Evolutionary conservation across 768 basidiomycete species (phyloP).

Genomic region (Mycena capillaripes): DNA sequence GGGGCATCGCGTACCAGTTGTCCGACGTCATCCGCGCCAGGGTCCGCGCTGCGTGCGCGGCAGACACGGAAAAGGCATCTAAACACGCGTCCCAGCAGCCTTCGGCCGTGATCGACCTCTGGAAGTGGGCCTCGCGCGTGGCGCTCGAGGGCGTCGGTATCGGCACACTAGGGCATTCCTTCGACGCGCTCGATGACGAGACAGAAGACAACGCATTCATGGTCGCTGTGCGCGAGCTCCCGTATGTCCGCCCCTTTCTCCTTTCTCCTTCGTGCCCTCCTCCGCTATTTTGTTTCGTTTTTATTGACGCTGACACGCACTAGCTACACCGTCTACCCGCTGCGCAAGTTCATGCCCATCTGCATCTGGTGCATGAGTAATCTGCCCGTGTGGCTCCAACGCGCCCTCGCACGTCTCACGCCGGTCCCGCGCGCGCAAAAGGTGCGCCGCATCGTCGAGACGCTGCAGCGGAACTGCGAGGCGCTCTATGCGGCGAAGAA

Average conservation of each 20-base stretch:
- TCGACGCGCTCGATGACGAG: slow-evolving; percentile 12
- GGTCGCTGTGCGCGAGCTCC: slow-evolving; percentile 17
- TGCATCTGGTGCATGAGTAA: slow-evolving; percentile 22
- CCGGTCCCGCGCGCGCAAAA: slow-evolving; percentile 14
- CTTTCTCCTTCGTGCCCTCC: neutral
- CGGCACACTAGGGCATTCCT: slow-evolving; percentile 10
- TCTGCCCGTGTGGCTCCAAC: slow-evolving; percentile 17
- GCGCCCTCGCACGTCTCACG: slow-evolving; percentile 1
- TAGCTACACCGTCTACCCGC: slow-evolving; percentile 21
- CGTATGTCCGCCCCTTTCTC: slow-evolving; percentile 3
- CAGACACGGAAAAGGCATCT: slow-evolving; percentile 1
- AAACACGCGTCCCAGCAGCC: neutral
- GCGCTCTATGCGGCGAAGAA: slow-evolving; percentile 11
- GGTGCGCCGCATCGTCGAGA: slow-evolving; percentile 20
- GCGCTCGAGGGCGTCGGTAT: slow-evolving; percentile 19
- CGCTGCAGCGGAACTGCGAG: slow-evolving; percentile 10
- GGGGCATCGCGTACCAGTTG: slow-evolving; percentile 2
- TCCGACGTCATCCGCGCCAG: slow-evolving; percentile 5
- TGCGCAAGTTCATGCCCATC: slow-evolving; percentile 24
- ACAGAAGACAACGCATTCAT: slow-evolving; percentile 17
- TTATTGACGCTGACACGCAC: neutral
- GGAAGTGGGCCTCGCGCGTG: slow-evolving; percentile 18
- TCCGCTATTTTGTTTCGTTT: neutral
- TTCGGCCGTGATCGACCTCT: slow-evolving; percentile 11
- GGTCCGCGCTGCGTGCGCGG: neutral